Evolutionary conservation across 2,329 filamentous ascomycete genomes (phyloP), one percentile per base, ranked within the genome.

Genomic region (Paraphaeosphaeria sporulosa): DNA sequence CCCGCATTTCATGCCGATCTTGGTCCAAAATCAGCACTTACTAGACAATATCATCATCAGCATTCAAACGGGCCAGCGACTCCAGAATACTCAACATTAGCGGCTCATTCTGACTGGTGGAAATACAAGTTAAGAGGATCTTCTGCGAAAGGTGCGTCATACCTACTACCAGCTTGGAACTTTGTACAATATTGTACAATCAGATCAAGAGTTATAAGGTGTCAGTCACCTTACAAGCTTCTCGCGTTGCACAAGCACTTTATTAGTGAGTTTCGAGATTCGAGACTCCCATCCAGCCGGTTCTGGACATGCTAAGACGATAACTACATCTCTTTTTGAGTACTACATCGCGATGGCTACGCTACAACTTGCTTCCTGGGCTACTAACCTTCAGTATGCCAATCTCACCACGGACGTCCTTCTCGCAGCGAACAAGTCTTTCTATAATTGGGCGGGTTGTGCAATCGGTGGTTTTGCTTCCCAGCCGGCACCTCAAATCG

Each of bases 301-400:
- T 23, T 21, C 3, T 9, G 40, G 40, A 10, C 6, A 43, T 43
- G n/a, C 23, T n/a, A n/a, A n/a, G 4, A 32, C 6, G 3, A 19
- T 17, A n/a, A 6, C n/a, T 9, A n/a, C 2, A 32, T 8, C 5
- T n/a, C 12, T 15, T 1, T 8, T 4, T n/a, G 8, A 17, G 10
- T 21, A 32, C 30, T 10, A 15, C 6, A 10, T 27, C 36, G 23
- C 19, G 51, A 84, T 84, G 82, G 81, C 83, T 23, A 85, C 83
- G 36, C 64, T 77, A n/a, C 66, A 76, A 46, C 71, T 84, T 27
- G 83, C 84, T n/a, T 68, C 72, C 2, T 86, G 83, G 83, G 77
- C 78, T n/a, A 82, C 5, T n/a, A n/a, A n/a, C n/a, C n/a, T n/a
- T n/a, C n/a, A n/a, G n/a, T n/a, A n/a, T n/a, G n/a, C n/a, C n/a